These are phyloP conservation scores for Rutidosis leptorrhynchoides DNA, from an alignment of 129 eudicot species.

Conservation along the genomic window DNA sequence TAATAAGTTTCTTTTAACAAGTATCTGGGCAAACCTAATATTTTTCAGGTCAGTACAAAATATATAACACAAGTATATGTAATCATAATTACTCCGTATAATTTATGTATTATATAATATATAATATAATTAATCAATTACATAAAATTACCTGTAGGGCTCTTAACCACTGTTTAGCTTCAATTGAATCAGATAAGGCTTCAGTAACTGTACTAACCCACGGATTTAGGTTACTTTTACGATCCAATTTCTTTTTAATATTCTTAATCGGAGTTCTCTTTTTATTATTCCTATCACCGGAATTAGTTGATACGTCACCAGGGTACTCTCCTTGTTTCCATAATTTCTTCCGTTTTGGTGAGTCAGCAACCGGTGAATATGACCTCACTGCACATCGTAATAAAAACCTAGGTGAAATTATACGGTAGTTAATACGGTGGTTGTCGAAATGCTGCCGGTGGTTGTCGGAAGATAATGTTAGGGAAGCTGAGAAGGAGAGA, in stretches of 20 bases:
- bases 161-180: conserved; percentile 69
- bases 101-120: too few relatives aligned
- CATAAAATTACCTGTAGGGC: conserved; percentile 65
- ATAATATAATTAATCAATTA: too few relatives aligned
- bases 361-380: background rate
- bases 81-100: too few relatives aligned
- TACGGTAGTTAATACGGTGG: conserved; percentile 18
- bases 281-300: conserved; percentile 21
- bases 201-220: conserved; percentile 93
- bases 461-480: conserved; percentile 42
- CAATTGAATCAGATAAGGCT: conserved; percentile 64
- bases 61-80: too few relatives aligned
- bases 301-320: conserved; percentile 38
- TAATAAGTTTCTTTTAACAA: too few relatives aligned
- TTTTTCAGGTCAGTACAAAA: too few relatives aligned
- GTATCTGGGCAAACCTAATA: too few relatives aligned
- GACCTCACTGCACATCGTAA: conserved; percentile 26
- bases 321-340: conserved; percentile 96
- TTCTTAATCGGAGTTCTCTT: conserved; percentile 60
- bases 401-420: conserved; percentile 9
- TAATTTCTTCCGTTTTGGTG: conserved; percentile 43
- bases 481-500: conserved; percentile 41
- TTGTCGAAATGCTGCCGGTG: conserved; percentile 24
- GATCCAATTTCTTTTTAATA: conserved; percentile 73
- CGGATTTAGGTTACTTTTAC: conserved; percentile 47